Evolutionary conservation across 2,329 filamentous ascomycete genomes (phyloP).

Genomic region (Chrysoporthe austroafricana): DNA sequence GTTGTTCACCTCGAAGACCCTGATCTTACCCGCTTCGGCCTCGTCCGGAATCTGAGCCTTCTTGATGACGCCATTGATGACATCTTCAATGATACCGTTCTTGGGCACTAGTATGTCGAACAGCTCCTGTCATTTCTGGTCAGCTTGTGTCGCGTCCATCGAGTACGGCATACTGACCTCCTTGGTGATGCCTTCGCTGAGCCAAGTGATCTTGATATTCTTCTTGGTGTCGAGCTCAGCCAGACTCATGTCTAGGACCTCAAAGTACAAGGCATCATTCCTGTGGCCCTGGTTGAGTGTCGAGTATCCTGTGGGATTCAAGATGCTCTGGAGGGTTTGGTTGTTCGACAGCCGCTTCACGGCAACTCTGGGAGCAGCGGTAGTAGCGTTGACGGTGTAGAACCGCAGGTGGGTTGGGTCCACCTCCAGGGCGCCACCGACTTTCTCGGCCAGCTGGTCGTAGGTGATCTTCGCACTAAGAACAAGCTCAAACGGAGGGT

Average conservation of each 20-base stretch:
- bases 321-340: conserved; percentile 76
- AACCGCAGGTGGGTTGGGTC: conserved; percentile 89
- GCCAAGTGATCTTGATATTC: conserved; percentile 77
- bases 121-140: conserved; percentile 60
- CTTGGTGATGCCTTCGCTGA: conserved; percentile 89
- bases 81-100: conserved; percentile 77
- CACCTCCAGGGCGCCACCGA: conserved; percentile 75
- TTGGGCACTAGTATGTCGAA: conserved; percentile 87
- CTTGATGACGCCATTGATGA: conserved; percentile 75
- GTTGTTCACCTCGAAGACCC: conserved; percentile 81
- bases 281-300: conserved; percentile 73
- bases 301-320: conserved; percentile 73
- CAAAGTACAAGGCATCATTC: conserved; percentile 83
- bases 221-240: conserved; percentile 94
- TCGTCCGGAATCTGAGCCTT: conserved; percentile 82
- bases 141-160: conserved; percentile 29
- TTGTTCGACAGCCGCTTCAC: conserved; percentile 71
- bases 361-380: conserved; percentile 74
- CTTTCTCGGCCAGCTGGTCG: conserved; percentile 81
- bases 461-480: conserved; percentile 90
- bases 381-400: conserved; percentile 79
- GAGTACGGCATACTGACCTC: conserved; percentile 62
- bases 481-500: conserved; percentile 72
- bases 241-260: conserved; percentile 91
- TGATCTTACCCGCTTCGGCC: conserved; percentile 67